Conservation (phyloP, 163 green algal genomes). For the Scenedesmus sp. region DNA sequence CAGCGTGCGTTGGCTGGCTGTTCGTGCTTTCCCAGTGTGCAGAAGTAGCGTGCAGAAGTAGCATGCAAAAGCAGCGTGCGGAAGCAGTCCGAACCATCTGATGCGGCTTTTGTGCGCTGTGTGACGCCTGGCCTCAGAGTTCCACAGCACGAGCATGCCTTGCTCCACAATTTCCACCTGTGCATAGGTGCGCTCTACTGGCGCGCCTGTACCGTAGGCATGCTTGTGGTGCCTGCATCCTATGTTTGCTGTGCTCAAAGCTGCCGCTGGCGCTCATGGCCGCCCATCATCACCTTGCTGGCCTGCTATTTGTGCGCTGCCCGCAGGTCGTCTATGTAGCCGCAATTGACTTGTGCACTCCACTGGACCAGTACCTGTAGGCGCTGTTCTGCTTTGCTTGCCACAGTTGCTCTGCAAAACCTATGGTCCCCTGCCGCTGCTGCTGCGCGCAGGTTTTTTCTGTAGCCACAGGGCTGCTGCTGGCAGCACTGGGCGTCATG, state of each 20-base stretch:
- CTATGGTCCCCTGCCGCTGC: neutral
- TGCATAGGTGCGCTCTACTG: neutral
- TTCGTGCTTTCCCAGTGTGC: neutral
- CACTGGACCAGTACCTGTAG: too few relatives aligned
- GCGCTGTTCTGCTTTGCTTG: too few relatives aligned
- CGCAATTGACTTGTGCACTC: too few relatives aligned
- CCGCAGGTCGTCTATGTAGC: too few relatives aligned
- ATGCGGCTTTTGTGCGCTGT: neutral
- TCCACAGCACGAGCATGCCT: too few relatives aligned
- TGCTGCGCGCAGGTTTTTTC: constrained; percentile 46
- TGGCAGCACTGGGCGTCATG: constrained; percentile 44
- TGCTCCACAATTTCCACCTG: neutral
- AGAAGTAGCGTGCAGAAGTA: neutral
- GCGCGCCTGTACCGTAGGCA: too few relatives aligned
- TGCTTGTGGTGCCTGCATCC: neutral
- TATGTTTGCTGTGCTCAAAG: neutral
- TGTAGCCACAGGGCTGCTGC: constrained; percentile 31
- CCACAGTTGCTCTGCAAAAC: neutral
- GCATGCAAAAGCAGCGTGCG: neutral
- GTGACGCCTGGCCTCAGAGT: neutral
- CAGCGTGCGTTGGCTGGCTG: neutral
- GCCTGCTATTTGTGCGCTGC: neutral
- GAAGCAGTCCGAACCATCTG: too few relatives aligned
- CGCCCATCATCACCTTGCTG: neutral
- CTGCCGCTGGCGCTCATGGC: neutral